Conservation (phyloP, 257 asterid species). For the Pogostemon cablin region DNA sequence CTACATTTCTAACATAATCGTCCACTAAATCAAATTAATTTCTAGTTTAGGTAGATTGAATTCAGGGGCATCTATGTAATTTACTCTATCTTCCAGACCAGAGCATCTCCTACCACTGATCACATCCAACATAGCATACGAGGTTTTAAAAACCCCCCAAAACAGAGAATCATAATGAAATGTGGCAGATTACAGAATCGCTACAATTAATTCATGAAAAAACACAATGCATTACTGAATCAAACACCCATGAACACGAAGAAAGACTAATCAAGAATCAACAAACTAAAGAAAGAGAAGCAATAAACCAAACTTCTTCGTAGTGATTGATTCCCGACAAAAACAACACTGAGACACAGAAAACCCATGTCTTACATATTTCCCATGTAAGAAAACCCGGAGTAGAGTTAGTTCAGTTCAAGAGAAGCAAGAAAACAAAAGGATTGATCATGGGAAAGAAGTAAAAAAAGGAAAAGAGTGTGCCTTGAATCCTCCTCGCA, state of each 20-base stretch:
- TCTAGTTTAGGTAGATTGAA: conserved; percentile 1
- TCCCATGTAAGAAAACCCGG: neutral
- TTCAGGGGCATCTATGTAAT: neutral
- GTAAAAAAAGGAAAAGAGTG: conserved; percentile 1
- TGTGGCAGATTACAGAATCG: neutral
- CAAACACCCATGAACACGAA: conserved; percentile 23
- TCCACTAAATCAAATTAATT: neutral
- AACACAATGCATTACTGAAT: conserved; percentile 16
- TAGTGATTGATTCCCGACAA: neutral
- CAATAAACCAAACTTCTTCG: neutral
- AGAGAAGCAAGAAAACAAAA: neutral
- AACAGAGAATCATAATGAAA: conserved; percentile 11
- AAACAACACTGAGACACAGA: neutral
- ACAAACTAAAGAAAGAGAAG: neutral
- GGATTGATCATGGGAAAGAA: conserved; percentile 5
- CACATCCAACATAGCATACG: neutral
- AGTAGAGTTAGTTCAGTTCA: neutral
- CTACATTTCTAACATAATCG: neutral
- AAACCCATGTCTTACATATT: neutral
- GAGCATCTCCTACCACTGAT: conserved; percentile 1
- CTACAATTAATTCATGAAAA: neutral
- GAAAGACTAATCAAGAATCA: conserved; percentile 4
- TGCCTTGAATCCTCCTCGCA: neutral
- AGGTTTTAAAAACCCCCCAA: neutral
- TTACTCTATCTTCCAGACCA: no score